These are phyloP conservation scores for Cladosporium sp. DNA, from an alignment of 2,329 filamentous ascomycete genomes.

Conservation along the genomic window DNA sequence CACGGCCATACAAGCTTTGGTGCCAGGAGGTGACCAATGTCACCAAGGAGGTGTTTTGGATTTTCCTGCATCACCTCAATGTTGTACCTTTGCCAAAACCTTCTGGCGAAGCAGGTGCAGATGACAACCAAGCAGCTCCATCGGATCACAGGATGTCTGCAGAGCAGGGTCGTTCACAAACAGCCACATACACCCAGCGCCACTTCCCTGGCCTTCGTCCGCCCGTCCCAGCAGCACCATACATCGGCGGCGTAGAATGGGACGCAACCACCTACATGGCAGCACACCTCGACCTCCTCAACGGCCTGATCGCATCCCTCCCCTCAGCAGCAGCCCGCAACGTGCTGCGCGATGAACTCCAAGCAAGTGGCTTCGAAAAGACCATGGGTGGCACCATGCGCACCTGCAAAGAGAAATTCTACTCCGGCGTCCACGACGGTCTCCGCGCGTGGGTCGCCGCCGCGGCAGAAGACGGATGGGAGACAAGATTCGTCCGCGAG, in stretches of 20 bases:
- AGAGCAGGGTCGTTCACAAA: constrained; percentile 26
- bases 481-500: constrained; percentile 75
- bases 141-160: neutral
- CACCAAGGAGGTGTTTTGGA: constrained; percentile 99
- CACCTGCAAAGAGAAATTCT: constrained; percentile 97
- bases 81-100: constrained; percentile 66
- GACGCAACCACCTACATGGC: constrained; percentile 96
- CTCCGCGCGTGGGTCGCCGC: constrained; percentile 88
- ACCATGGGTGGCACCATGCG: constrained; percentile 81
- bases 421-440: constrained; percentile 85
- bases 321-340: constrained; percentile 72
- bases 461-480: constrained; percentile 84
- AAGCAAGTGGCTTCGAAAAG: constrained; percentile 86
- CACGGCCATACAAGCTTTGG: constrained; percentile 90
- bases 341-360: constrained; percentile 71
- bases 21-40: constrained; percentile 89
- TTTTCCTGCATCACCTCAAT: constrained; percentile 93
- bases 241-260: constrained; percentile 97
- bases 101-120: neutral
- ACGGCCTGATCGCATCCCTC: constrained; percentile 82
- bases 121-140: constrained; percentile 25
- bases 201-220: constrained; percentile 85
- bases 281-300: constrained; percentile 87
- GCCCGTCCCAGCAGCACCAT: constrained; percentile 89
- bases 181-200: constrained; percentile 54